Percentiles rank a stretch among this genome's conserved stretches.
Evolutionary conservation across 371 early-diverging fungal species (phyloP).

Genomic region (Dentiscutata heterogama): DNA sequence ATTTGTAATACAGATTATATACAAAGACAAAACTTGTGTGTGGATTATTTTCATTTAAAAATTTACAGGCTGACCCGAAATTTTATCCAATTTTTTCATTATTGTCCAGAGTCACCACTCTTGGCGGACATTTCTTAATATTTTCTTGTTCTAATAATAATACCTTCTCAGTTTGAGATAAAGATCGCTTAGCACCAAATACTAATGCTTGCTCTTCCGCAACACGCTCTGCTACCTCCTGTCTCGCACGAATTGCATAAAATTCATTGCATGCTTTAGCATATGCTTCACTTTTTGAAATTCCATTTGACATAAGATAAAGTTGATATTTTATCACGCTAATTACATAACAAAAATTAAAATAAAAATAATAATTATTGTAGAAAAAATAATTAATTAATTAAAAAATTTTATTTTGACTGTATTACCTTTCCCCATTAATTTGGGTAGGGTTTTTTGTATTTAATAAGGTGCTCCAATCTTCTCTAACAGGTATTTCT

Average conservation of each 20-base stretch:
- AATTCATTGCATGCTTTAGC: constrained; percentile 76
- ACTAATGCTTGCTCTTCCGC: constrained; percentile 68
- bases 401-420: constrained; percentile 4
- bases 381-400: neutral
- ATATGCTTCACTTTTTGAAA: constrained; percentile 80
- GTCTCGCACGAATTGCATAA: constrained; percentile 75
- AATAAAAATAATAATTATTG: neutral
- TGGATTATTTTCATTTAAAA: too few relatives aligned
- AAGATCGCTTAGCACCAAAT: constrained; percentile 58
- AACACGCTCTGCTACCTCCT: constrained; percentile 76
- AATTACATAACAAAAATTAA: neutral
- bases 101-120: neutral
- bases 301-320: constrained; percentile 72
- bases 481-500: constrained; percentile 45
- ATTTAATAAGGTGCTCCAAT: constrained; percentile 5
- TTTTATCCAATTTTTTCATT: too few relatives aligned
- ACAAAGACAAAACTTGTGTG: too few relatives aligned
- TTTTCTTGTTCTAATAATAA: constrained; percentile 46
- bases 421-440: constrained; percentile 73
- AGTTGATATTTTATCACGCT: constrained; percentile 84
- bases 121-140: constrained; percentile 27
- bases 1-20: too few relatives aligned
- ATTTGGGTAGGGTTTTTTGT: constrained; percentile 64
- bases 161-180: constrained; percentile 41
- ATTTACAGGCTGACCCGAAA: too few relatives aligned